phyloP scores from a whole-genome alignment of 176 grass and related monocot species.

The Elymus sibiricus region DNA sequence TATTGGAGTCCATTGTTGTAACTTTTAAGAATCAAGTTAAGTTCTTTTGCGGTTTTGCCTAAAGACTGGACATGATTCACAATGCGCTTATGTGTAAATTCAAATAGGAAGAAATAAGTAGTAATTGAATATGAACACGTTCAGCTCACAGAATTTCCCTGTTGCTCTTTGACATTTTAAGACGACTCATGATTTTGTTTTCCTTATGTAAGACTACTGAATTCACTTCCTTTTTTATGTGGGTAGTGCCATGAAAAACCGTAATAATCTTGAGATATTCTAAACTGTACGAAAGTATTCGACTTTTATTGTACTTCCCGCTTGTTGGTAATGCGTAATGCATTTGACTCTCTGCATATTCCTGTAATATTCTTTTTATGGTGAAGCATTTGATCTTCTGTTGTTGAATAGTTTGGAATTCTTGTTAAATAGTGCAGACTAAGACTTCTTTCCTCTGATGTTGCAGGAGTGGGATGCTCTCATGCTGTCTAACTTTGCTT shows the following conservation, averaged over 20 bases:
- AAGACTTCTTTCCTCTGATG: not conserved
- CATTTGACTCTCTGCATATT: not conserved
- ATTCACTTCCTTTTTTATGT: not conserved
- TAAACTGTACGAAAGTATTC: not conserved
- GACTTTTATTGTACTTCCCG: not conserved
- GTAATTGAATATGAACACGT: not conserved
- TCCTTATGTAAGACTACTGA: not conserved
- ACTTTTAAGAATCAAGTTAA: not conserved
- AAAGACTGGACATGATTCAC: not conserved
- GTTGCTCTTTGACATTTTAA: not conserved
- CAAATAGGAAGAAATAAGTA: not conserved
- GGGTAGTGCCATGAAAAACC: not conserved
- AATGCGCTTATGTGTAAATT: not conserved
- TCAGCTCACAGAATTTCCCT: not conserved
- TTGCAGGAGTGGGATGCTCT: constrained; percentile 96
- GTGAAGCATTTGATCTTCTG: constrained; percentile 5
- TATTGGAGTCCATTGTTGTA: not conserved
- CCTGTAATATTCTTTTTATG: not conserved
- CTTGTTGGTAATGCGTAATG: not conserved
- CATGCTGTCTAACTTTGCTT: constrained; percentile 92
- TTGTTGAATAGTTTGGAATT: not conserved
- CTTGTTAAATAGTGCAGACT: not conserved
- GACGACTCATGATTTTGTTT: not conserved
- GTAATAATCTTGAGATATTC: not conserved
- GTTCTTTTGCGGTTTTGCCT: not conserved